Percentiles rank a stretch among this genome's conserved stretches.
phyloP scores from a whole-genome alignment of 108 stramenopile genomes.

The Cylindrotheca closterium region DNA sequence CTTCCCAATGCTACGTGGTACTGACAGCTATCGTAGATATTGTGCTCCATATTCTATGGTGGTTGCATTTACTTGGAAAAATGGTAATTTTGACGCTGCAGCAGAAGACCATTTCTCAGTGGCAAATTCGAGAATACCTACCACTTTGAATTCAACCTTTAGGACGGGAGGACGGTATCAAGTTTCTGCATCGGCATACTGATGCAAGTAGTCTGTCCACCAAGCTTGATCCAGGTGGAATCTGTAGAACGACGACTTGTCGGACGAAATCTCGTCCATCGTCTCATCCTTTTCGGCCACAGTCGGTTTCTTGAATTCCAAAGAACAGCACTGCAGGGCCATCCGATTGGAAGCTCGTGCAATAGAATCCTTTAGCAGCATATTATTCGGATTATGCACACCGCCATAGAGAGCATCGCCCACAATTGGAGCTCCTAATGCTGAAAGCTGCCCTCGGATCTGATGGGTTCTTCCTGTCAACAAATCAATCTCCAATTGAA shows the following conservation, averaged over 20 bases:
- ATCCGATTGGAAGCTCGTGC: background rate
- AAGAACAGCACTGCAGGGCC: background rate
- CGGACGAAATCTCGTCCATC: no score
- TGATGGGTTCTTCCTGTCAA: constrained; percentile 88
- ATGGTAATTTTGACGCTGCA: no score
- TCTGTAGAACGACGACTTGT: no score
- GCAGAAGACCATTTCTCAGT: no score
- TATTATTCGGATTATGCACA: constrained; percentile 13
- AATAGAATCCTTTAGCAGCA: background rate
- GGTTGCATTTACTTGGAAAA: no score
- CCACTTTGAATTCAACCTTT: no score
- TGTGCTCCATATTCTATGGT: no score
- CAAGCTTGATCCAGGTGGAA: background rate
- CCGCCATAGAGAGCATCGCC: constrained; percentile 84
- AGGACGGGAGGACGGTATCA: background rate
- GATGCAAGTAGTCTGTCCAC: background rate
- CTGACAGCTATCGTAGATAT: no score
- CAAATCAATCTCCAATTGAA: constrained; percentile 69
- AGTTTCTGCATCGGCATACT: background rate
- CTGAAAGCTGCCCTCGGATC: constrained; percentile 82
- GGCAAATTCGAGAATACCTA: no score
- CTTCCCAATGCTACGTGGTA: no score
- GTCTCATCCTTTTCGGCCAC: no score
- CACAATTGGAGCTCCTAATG: constrained; percentile 75
- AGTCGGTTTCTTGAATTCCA: background rate